phyloP scores from a whole-genome alignment of 1,139 yeast species.

The Casaregolazyma suthepensis region DNA sequence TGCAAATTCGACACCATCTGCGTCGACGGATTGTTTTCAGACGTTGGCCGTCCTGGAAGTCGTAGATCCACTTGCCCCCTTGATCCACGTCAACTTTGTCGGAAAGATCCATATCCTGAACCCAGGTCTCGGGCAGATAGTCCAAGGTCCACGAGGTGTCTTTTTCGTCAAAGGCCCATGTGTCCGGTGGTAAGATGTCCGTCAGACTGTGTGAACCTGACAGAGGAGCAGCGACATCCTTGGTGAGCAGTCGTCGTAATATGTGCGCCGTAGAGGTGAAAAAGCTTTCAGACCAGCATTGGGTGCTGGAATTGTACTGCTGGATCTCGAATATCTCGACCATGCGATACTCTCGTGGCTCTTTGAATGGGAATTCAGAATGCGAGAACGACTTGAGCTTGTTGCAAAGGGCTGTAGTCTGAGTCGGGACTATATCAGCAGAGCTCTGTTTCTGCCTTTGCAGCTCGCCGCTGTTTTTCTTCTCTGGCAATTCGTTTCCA shows the following conservation, averaged over 20 bases:
- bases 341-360: conserved; percentile 34
- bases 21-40: conserved; percentile 21
- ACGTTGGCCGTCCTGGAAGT: conserved; percentile 16
- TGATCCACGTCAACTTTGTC: conserved; percentile 19
- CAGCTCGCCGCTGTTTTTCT: not conserved
- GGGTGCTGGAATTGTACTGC: conserved; percentile 41
- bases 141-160: conserved; percentile 25
- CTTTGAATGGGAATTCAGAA: conserved; percentile 32
- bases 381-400: conserved; percentile 26
- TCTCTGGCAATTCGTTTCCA: not conserved
- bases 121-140: conserved; percentile 25
- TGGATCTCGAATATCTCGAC: conserved; percentile 74
- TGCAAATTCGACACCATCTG: conserved; percentile 26
- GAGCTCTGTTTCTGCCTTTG: not conserved
- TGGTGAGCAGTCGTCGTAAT: conserved; percentile 8
- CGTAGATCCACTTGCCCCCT: conserved; percentile 32
- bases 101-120: conserved; percentile 13
- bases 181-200: conserved; percentile 25
- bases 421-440: not conserved
- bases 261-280: conserved; percentile 15
- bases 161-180: conserved; percentile 20
- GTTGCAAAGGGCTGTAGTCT: conserved; percentile 33
- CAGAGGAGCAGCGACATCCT: conserved; percentile 7
- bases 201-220: conserved; percentile 14
- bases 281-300: conserved; percentile 49